Evolutionary conservation across 148 eudicot species (phyloP).

Genomic region (Talinum fruticosum): DNA sequence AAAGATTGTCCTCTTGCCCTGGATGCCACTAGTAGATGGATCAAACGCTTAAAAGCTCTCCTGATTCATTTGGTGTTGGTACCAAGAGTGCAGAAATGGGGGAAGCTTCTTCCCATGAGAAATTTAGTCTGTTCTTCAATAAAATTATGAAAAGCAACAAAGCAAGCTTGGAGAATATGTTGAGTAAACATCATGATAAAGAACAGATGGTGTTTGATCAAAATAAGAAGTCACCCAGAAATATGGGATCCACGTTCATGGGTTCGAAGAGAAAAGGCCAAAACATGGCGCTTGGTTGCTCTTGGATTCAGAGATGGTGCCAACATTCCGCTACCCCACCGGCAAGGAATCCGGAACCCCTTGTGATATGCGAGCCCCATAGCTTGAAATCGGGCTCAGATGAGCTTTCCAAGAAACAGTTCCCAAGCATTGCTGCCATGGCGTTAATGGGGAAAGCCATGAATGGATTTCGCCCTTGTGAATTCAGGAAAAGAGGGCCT

Average conservation of each 20-base stretch:
- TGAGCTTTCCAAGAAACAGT: slow-evolving; percentile 55
- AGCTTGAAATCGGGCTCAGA: slow-evolving; percentile 41
- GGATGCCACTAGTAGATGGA: slow-evolving; percentile 64
- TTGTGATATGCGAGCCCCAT: slow-evolving; percentile 59
- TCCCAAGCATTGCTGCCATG: slow-evolving; percentile 84
- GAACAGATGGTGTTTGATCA: slow-evolving; percentile 21
- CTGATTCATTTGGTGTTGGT: slow-evolving; percentile 40
- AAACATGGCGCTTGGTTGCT: slow-evolving; percentile 36
- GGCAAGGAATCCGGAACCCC: slow-evolving; percentile 36
- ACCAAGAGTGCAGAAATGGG: slow-evolving; percentile 43
- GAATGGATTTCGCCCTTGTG: slow-evolving; percentile 55
- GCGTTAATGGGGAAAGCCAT: slow-evolving; percentile 81
- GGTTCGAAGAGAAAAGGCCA: slow-evolving; percentile 21
- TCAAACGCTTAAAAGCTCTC: slow-evolving; percentile 66
- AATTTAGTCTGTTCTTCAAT: slow-evolving; percentile 31
- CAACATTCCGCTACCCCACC: slow-evolving; percentile 19
- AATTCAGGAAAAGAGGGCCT: slow-evolving; percentile 57
- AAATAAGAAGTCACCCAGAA: slow-evolving; percentile 16
- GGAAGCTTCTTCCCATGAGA: slow-evolving; percentile 44
- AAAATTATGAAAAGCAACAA: slow-evolving; percentile 22
- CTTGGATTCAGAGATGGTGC: slow-evolving; percentile 90
- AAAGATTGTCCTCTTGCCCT: slow-evolving; percentile 13
- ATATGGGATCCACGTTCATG: slow-evolving; percentile 21
- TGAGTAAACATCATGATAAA: slow-evolving; percentile 23
- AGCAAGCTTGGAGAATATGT: slow-evolving; percentile 22